These are phyloP conservation scores for Fraxinus anomala DNA, from an alignment of 257 asterid species.

Conservation along the genomic window DNA sequence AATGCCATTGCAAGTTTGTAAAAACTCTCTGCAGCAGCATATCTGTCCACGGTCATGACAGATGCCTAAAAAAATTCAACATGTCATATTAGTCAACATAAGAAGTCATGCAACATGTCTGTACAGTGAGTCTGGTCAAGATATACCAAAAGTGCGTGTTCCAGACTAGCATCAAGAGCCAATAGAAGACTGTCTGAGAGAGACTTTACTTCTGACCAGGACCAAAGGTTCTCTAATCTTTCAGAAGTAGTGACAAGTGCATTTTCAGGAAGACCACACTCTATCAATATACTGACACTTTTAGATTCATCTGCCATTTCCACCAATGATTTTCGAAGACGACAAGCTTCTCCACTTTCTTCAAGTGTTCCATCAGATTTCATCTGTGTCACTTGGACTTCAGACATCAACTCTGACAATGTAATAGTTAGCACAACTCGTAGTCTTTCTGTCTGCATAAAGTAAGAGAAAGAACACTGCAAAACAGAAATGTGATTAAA, in stretches of 20 bases:
- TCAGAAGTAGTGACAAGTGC: constrained; percentile 55
- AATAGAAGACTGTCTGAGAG: constrained; percentile 82
- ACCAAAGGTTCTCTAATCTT: constrained; percentile 61
- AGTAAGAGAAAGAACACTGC: constrained; percentile 90
- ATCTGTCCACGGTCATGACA: constrained; percentile 88
- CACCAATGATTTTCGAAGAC: constrained; percentile 83
- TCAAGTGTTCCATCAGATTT: constrained; percentile 89
- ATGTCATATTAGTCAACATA: constrained; percentile 14
- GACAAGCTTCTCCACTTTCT: constrained; percentile 93
- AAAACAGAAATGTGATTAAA: constrained; percentile 26
- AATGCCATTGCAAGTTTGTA: constrained; percentile 97
- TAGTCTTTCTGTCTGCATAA: constrained; percentile 77
- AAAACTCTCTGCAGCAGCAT: constrained; percentile 98
- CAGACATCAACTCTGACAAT: constrained; percentile 97
- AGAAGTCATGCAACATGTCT: background rate
- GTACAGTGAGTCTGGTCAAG: constrained; percentile 28
- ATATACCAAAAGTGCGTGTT: constrained; percentile 87
- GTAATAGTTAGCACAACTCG: constrained; percentile 94
- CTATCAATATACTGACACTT: constrained; percentile 55
- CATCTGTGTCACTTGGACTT: constrained; percentile 96
- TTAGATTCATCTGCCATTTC: constrained; percentile 82
- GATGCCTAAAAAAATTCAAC: constrained; percentile 56
- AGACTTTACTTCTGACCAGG: constrained; percentile 78
- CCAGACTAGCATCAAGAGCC: constrained; percentile 99
- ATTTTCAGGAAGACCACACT: constrained; percentile 78